phyloP scores from a whole-genome alignment of 2,329 filamentous ascomycete species.

The Xylariaceae sp. region DNA sequence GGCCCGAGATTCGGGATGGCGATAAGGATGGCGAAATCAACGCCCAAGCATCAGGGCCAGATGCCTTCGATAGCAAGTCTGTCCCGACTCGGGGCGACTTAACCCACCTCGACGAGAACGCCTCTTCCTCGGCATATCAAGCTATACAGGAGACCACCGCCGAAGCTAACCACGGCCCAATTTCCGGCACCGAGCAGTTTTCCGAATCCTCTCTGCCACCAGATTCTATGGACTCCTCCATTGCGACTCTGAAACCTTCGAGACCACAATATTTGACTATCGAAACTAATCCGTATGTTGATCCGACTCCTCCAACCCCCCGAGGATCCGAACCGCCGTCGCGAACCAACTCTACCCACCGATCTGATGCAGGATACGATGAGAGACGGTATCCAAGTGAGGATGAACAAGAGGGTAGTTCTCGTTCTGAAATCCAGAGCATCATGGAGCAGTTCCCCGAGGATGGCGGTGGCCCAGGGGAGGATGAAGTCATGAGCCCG shows the following conservation, averaged over 20 bases:
- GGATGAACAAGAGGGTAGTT: constrained; percentile 68
- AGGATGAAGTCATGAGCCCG: constrained; percentile 90
- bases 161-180: neutral
- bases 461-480: constrained; percentile 68
- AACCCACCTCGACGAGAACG: constrained; percentile 13
- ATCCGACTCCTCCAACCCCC: constrained; percentile 62
- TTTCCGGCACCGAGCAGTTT: constrained; percentile 7
- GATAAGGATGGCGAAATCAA: constrained; percentile 14
- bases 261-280: constrained; percentile 51
- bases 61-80: constrained; percentile 1
- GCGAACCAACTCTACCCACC: constrained; percentile 58
- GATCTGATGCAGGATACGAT: constrained; percentile 59
- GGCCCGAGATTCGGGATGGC: constrained; percentile 6
- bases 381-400: constrained; percentile 61
- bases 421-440: constrained; percentile 86
- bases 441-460: constrained; percentile 97
- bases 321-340: constrained; percentile 59
- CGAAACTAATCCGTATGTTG: constrained; percentile 53
- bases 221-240: constrained; percentile 47
- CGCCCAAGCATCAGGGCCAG: neutral
- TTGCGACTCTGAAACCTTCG: constrained; percentile 52
- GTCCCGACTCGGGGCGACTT: constrained; percentile 5
- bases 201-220: neutral
- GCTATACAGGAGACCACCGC: constrained; percentile 3
- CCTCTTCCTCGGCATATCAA: constrained; percentile 1